Evolutionary conservation across 768 basidiomycete species (phyloP).

Genomic region (Lentinus tigrinus): DNA sequence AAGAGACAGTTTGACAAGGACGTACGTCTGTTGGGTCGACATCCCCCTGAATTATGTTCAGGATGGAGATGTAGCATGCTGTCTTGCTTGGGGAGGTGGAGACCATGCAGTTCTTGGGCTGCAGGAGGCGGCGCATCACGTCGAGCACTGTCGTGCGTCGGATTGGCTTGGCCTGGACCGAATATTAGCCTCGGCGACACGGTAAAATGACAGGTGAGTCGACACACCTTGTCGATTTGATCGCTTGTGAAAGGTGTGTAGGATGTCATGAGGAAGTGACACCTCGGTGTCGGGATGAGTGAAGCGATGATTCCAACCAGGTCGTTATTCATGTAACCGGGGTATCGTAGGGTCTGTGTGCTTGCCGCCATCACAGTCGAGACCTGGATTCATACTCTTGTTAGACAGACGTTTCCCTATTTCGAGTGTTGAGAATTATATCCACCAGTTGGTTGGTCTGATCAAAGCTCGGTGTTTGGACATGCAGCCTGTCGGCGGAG

Average conservation of each 20-base stretch:
- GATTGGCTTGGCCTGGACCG: conserved; percentile 77
- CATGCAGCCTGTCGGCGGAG: conserved; percentile 87
- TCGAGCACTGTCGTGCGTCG: conserved; percentile 96
- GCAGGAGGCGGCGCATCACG: conserved; percentile 95
- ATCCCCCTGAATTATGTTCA: conserved; percentile 98
- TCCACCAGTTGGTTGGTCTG: conserved; percentile 89
- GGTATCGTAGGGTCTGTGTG: conserved; percentile 95
- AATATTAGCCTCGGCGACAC: not conserved
- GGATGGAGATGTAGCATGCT: conserved; percentile 94
- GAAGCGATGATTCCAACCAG: conserved; percentile 96
- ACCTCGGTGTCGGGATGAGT: conserved; percentile 94
- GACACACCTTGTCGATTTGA: conserved; percentile 84
- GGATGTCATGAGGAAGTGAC: conserved; percentile 98
- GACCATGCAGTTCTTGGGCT: conserved; percentile 99
- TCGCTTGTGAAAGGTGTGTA: conserved; percentile 99
- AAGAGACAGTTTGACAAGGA: conserved; percentile 5
- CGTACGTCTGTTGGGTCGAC: conserved; percentile 95
- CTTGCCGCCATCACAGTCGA: conserved; percentile 98
- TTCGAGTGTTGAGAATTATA: not conserved
- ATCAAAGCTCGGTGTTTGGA: conserved; percentile 84
- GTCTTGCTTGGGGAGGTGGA: conserved; percentile 90
- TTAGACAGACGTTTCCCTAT: no score
- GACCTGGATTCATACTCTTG: conserved; percentile 63
- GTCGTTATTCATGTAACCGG: conserved; percentile 99
- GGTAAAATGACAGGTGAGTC: not conserved